Conservation (phyloP, 495 filamentous ascomycete genomes). For the Penicillium malachiteum region DNA sequence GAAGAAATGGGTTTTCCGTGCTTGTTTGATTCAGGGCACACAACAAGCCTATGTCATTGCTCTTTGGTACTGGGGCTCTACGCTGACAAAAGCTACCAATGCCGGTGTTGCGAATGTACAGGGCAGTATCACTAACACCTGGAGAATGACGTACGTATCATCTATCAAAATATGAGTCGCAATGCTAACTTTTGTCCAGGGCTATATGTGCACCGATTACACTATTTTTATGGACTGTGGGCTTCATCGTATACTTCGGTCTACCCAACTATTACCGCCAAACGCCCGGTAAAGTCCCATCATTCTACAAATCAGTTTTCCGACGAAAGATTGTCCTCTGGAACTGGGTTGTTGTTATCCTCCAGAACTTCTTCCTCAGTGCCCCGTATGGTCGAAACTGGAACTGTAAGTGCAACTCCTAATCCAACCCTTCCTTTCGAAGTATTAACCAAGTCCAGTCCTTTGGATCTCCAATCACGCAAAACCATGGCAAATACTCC, state of each 20-base stretch:
- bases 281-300: slow-evolving; percentile 64
- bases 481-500: slow-evolving; percentile 42
- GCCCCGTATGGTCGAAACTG: slow-evolving; percentile 52
- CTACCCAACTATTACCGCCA: slow-evolving; percentile 56
- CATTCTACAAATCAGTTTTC: slow-evolving; percentile 49
- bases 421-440: not conserved
- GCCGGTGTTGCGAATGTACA: slow-evolving; percentile 36
- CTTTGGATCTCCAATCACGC: slow-evolving; percentile 50
- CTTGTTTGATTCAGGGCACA: slow-evolving; percentile 51
- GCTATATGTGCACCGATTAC: slow-evolving; percentile 46
- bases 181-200: slow-evolving; percentile 11
- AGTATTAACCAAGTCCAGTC: slow-evolving; percentile 20
- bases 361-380: slow-evolving; percentile 51
- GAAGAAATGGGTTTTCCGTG: slow-evolving; percentile 53
- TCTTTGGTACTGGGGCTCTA: slow-evolving; percentile 53
- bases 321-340: slow-evolving; percentile 50
- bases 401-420: slow-evolving; percentile 36
- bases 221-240: slow-evolving; percentile 42
- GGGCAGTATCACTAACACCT: slow-evolving; percentile 39
- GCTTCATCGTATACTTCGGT: slow-evolving; percentile 43
- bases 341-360: slow-evolving; percentile 48
- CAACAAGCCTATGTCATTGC: slow-evolving; percentile 52
- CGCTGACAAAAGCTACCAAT: slow-evolving; percentile 35
- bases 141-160: slow-evolving; percentile 47
- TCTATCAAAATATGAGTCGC: not conserved